Evolutionary conservation across 169 alveolate species (phyloP).

Genomic region (Pseudocohnilembus persalinus): DNA sequence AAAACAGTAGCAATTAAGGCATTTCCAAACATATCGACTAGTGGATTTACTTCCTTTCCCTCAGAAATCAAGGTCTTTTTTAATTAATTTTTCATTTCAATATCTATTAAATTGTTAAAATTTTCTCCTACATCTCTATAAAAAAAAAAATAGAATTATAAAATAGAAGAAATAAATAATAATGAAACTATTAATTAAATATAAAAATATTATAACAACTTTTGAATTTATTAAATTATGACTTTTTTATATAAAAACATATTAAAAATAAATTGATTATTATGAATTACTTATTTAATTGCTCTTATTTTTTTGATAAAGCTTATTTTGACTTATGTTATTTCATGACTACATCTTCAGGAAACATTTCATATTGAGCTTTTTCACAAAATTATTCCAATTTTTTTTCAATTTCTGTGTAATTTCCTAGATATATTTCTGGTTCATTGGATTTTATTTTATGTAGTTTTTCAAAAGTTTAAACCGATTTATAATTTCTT

Average conservation of each 20-base stretch:
- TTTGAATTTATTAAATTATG: too few relatives aligned
- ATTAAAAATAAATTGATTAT: too few relatives aligned
- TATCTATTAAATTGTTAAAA: conserved; percentile 15
- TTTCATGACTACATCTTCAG: background rate
- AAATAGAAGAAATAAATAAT: too few relatives aligned
- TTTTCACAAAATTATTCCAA: background rate
- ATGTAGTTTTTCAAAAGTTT: conserved; percentile 21
- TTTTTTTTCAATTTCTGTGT: conserved; percentile 4
- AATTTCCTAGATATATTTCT: background rate
- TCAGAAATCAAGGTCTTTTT: conserved; percentile 1
- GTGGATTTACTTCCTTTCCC: background rate
- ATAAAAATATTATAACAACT: too few relatives aligned
- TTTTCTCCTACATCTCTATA: background rate
- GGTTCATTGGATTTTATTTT: conserved; percentile 12
- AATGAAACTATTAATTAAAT: too few relatives aligned
- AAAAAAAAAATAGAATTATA: background rate
- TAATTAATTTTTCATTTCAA: conserved; percentile 5
- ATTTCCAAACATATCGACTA: conserved; percentile 25
- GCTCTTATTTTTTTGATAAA: background rate
- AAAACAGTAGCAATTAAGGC: conserved; percentile 27
- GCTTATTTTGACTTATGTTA: background rate
- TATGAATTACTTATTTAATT: background rate
- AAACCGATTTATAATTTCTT: conserved; percentile 12
- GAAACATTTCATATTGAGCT: conserved; percentile 1
- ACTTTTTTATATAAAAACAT: too few relatives aligned